phyloP scores from a whole-genome alignment of 345 rosid genomes.

The Hibiscus trionum region DNA sequence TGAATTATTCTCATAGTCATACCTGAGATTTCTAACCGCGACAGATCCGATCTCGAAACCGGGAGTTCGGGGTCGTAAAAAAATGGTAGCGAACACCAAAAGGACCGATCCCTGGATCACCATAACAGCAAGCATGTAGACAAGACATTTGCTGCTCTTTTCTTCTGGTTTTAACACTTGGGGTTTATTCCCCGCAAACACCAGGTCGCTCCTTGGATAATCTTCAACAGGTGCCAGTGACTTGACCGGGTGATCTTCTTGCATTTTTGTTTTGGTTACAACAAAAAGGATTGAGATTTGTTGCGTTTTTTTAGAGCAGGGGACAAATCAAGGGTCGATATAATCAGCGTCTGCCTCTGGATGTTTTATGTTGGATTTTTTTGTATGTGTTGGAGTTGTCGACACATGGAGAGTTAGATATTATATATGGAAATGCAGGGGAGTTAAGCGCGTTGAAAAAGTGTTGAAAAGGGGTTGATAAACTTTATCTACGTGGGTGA shows the following conservation, averaged over 20 bases:
- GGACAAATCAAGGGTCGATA: not conserved
- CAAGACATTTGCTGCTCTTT: constrained; percentile 28
- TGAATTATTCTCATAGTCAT: constrained; percentile 9
- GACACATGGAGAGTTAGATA: not conserved
- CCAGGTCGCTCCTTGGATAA: constrained; percentile 24
- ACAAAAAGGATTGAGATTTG: not conserved
- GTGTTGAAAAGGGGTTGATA: not conserved
- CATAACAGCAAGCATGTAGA: constrained; percentile 23
- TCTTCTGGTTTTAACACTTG: not conserved
- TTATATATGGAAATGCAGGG: not conserved
- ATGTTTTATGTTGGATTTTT: not conserved
- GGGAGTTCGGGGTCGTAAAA: constrained; percentile 29
- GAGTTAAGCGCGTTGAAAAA: not conserved
- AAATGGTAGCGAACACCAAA: constrained; percentile 13
- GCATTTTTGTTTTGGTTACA: constrained; percentile 8
- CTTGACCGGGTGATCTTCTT: constrained; percentile 6
- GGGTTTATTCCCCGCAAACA: not conserved
- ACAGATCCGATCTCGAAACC: constrained; percentile 13
- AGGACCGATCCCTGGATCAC: constrained; percentile 16
- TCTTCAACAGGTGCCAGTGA: constrained; percentile 13
- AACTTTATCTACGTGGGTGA: not conserved
- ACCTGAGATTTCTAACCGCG: constrained; percentile 14
- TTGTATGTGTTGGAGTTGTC: not conserved
- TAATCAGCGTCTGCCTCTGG: no score
- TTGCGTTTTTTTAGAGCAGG: not conserved